These are phyloP conservation scores for Chalciporus pseudorubinellus DNA, from an alignment of 768 basidiomycete genomes.

Conservation along the genomic window DNA sequence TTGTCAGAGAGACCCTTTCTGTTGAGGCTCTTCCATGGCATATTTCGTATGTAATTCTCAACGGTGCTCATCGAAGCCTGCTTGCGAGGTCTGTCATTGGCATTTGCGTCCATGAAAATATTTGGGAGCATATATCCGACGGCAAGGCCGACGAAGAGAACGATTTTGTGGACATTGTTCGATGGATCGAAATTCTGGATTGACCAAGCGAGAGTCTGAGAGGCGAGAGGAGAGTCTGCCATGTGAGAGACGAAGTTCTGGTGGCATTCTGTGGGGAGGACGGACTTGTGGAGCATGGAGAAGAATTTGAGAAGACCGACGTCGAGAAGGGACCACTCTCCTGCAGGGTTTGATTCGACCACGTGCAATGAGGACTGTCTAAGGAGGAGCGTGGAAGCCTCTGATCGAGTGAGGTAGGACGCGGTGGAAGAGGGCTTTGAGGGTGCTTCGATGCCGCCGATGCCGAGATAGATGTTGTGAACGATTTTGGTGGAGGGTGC, in stretches of 20 bases:
- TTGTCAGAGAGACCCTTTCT: too few relatives aligned
- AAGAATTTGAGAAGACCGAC: background rate
- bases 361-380: background rate
- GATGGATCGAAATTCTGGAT: background rate
- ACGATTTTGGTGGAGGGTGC: too few relatives aligned
- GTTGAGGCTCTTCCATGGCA: too few relatives aligned
- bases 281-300: background rate
- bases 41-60: too few relatives aligned
- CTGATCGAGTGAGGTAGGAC: background rate
- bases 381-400: background rate
- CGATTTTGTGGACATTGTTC: background rate
- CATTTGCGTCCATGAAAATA: background rate
- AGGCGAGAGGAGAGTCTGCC: too few relatives aligned
- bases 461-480: too few relatives aligned
- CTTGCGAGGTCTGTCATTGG: too few relatives aligned
- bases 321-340: background rate
- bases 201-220: background rate
- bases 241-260: too few relatives aligned
- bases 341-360: background rate
- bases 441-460: too few relatives aligned
- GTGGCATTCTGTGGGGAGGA: background rate
- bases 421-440: too few relatives aligned
- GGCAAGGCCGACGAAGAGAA: background rate
- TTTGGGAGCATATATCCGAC: background rate
- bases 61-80: too few relatives aligned